Evolutionary conservation across 208 protist genomes (phyloP), one percentile per base, ranked within the genome.

Genomic region (Trypanosoma conorhini): DNA sequence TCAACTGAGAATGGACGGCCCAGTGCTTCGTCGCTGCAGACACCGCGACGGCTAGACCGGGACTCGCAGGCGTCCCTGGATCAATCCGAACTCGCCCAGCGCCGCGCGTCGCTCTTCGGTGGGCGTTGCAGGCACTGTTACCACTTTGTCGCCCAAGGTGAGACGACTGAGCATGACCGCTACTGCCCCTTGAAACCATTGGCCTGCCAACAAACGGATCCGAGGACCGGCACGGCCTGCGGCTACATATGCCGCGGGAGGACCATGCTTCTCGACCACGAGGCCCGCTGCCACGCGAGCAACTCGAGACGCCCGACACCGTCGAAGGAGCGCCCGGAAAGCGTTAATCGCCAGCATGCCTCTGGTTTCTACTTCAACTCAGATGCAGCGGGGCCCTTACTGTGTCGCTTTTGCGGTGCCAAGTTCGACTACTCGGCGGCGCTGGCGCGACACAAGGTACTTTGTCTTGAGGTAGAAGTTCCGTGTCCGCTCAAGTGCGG

Each of bases 401-500:
- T 65, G 26, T 82, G 68, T 51, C 50, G 57, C 1, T 50, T 64
- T 38, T 82, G 78, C 51, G 57, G 51, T 30, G 44, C 40, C 28
- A 35, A 38, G 15, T 73, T 77, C 22, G 30, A 21, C 19, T 50
- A 66, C 21, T 51, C 40, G 13, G 60, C 33, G n/a, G 71, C 63
- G 12, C 22, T 66, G 19, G 71, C 42, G 9, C 51, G 64, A 57
- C 78, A 83, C 56, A 55, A 62, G 26, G 38, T 38, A 31, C 17
- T 79, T n/a, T 84, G 74, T 46, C 52, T 52, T 3, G 26, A 65
- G 30, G 72, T 48, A 26, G 66, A 62, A 35, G 73, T 84, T 30
- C 54, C 30, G 12, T 85, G 80, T 54, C 80, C 80, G 8, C 72
- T 85, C 22, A 52, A 57, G 33, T 85, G 80, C 54, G 80, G 75